phyloP scores from a whole-genome alignment of 2,329 filamentous ascomycete species.

The Tolypocladium pustulatum region DNA sequence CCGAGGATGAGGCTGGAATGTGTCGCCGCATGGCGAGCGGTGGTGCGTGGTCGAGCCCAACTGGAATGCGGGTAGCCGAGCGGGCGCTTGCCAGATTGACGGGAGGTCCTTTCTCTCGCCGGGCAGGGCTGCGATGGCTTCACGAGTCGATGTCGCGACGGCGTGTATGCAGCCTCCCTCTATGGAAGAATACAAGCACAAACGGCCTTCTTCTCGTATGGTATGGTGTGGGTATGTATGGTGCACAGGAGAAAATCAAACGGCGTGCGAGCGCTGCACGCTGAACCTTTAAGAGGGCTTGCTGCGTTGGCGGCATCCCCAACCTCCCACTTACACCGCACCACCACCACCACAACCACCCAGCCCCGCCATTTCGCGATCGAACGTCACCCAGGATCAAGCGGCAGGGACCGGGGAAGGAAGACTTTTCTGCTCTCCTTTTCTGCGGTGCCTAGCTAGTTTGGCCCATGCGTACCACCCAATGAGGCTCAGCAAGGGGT shows the following conservation, averaged over 20 bases:
- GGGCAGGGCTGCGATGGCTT: background rate
- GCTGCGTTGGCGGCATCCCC: conserved; percentile 9
- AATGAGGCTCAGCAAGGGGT: background rate
- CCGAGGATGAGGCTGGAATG: background rate
- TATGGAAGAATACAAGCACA: too few relatives aligned
- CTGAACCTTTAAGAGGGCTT: conserved; percentile 2
- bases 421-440: background rate
- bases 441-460: background rate
- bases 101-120: background rate
- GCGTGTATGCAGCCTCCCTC: background rate
- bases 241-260: background rate
- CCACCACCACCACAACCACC: conserved; percentile 3
- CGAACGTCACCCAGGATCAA: background rate
- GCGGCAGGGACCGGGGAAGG: background rate
- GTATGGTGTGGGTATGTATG: too few relatives aligned
- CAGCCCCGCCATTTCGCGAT: conserved; percentile 15
- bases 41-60: background rate
- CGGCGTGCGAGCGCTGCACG: background rate
- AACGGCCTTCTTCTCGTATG: too few relatives aligned
- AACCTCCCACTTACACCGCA: conserved; percentile 23
- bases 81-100: background rate
- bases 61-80: background rate
- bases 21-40: conserved; percentile 1
- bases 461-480: background rate
- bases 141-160: background rate